Evolutionary conservation across 768 basidiomycete genomes (phyloP).

Genomic region (Macrolepiota fuliginosa): DNA sequence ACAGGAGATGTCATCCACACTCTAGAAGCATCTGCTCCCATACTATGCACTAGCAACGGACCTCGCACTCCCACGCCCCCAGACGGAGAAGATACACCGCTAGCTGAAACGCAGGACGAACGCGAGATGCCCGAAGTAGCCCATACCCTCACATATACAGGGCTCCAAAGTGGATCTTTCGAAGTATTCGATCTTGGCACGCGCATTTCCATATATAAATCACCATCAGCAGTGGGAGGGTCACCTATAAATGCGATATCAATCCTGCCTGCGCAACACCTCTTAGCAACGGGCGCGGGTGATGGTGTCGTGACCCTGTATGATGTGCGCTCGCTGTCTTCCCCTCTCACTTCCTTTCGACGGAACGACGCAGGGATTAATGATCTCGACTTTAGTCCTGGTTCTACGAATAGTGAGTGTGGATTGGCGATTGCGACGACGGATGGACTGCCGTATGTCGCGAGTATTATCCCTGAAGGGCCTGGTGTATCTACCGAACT

Average conservation of each 20-base stretch:
- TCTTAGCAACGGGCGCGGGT: slow-evolving; percentile 60
- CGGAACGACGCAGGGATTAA: slow-evolving; percentile 50
- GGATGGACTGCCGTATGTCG: slow-evolving; percentile 64
- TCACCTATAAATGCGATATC: slow-evolving; percentile 41
- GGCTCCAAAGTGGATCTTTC: slow-evolving; percentile 52
- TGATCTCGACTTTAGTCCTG: slow-evolving; percentile 38
- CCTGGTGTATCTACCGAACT: slow-evolving; percentile 47
- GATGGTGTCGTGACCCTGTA: slow-evolving; percentile 55
- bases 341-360: slow-evolving; percentile 38
- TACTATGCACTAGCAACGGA: slow-evolving; percentile 45
- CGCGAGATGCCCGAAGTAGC: slow-evolving; percentile 45
- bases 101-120: slow-evolving; percentile 21
- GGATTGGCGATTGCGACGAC: slow-evolving; percentile 48
- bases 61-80: slow-evolving; percentile 30
- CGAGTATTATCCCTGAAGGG: slow-evolving; percentile 18
- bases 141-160: slow-evolving; percentile 50
- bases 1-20: slow-evolving; percentile 29
- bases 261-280: slow-evolving; percentile 34
- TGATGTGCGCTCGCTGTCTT: slow-evolving; percentile 45
- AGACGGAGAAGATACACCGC: slow-evolving; percentile 21
- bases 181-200: slow-evolving; percentile 54
- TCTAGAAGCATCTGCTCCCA: slow-evolving; percentile 39
- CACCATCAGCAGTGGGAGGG: not conserved
- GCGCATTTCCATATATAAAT: slow-evolving; percentile 21
- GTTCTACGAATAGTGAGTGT: not conserved